These are phyloP conservation scores for Alliaria petiolata DNA, from an alignment of 345 rosid species.

Conservation along the genomic window DNA sequence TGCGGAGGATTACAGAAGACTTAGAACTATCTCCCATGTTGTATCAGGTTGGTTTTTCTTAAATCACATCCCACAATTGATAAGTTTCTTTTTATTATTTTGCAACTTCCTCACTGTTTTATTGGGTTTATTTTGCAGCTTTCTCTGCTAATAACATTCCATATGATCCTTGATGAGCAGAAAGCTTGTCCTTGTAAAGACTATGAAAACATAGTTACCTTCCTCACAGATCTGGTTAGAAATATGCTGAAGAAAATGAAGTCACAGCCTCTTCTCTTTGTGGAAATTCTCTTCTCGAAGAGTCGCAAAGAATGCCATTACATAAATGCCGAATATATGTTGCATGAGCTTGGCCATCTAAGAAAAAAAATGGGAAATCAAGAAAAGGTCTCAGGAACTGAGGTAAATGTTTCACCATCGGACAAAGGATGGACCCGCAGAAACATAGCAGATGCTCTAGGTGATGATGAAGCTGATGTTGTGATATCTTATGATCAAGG, in stretches of 20 bases:
- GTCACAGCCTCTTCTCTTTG: constrained; percentile 84
- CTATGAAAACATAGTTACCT: constrained; percentile 52
- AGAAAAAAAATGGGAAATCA: constrained; percentile 48
- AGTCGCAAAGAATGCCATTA: constrained; percentile 79
- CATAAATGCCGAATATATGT: constrained; percentile 77
- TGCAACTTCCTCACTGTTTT: constrained; percentile 8
- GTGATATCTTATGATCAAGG: constrained; percentile 57
- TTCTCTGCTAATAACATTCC: constrained; percentile 65
- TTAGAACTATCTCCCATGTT: constrained; percentile 90
- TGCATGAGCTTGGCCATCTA: constrained; percentile 70
- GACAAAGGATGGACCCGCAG: constrained; percentile 55
- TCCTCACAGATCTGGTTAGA: constrained; percentile 58
- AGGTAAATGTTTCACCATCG: constrained; percentile 40
- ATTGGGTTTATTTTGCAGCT: constrained; percentile 49
- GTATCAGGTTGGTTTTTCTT: constrained; percentile 72
- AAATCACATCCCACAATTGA: neutral
- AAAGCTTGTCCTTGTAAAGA: constrained; percentile 60
- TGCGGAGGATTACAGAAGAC: constrained; percentile 77
- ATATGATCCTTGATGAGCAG: constrained; percentile 78
- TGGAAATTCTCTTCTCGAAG: constrained; percentile 92
- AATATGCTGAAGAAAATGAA: constrained; percentile 83
- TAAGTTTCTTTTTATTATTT: neutral
- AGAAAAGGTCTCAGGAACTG: constrained; percentile 37
- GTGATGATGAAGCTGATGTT: constrained; percentile 98
- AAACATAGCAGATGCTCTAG: constrained; percentile 94